phyloP scores from a whole-genome alignment of 2,329 filamentous ascomycete genomes.

The Cladosporium sp. region DNA sequence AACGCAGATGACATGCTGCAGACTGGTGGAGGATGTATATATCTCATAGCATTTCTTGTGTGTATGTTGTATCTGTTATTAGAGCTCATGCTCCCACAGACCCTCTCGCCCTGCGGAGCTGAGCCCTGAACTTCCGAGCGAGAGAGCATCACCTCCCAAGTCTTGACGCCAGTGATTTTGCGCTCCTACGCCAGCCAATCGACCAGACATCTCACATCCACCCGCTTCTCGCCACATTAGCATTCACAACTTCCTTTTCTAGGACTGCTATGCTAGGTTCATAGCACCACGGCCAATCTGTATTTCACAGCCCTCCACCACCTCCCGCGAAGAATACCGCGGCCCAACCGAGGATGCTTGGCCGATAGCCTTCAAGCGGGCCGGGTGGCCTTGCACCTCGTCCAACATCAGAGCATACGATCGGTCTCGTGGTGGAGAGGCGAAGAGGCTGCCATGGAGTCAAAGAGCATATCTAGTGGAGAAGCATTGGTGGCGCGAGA shows the following conservation, averaged over 20 bases:
- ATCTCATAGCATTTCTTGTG: too few relatives aligned
- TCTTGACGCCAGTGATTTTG: slow-evolving; percentile 10
- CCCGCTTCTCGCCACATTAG: not conserved
- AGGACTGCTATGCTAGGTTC: slow-evolving; percentile 16
- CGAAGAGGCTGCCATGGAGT: slow-evolving; percentile 17
- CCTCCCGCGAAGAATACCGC: slow-evolving; percentile 45
- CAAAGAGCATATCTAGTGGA: slow-evolving; percentile 3
- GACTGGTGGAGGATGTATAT: not conserved
- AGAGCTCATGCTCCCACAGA: not conserved
- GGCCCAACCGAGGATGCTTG: slow-evolving; percentile 36
- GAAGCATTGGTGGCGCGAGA: not conserved
- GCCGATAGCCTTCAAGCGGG: slow-evolving; percentile 39
- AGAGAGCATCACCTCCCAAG: not conserved
- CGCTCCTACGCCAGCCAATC: not conserved
- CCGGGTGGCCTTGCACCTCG: slow-evolving; percentile 39
- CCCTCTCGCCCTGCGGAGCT: slow-evolving; percentile 1
- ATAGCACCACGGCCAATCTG: slow-evolving; percentile 36
- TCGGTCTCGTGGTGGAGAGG: slow-evolving; percentile 22
- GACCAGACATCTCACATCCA: not conserved
- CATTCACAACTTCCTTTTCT: not conserved
- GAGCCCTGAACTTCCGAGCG: slow-evolving; percentile 8
- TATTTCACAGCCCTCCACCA: slow-evolving; percentile 41
- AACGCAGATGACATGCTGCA: not conserved
- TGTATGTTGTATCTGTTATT: too few relatives aligned
- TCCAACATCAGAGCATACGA: slow-evolving; percentile 18